phyloP scores from a whole-genome alignment of 352 stramenopile species.

The Detonula confervacea region DNA sequence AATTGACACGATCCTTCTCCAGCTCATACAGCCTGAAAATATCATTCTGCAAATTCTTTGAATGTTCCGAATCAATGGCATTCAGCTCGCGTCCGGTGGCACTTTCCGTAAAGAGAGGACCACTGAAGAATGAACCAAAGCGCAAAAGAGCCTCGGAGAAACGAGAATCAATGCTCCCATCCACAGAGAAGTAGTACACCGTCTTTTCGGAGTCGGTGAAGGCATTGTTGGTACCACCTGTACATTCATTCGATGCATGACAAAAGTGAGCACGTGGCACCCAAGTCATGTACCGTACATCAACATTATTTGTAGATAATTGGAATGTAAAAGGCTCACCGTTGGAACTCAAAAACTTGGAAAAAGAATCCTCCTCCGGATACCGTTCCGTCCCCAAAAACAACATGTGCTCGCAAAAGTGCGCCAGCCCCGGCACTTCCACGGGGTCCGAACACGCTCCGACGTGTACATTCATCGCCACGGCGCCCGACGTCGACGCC shows the following conservation, averaged over 20 bases:
- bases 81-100: conserved; percentile 94
- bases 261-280: no score
- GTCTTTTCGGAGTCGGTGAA: conserved; percentile 96
- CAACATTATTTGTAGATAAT: no score
- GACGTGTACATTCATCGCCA: conserved; percentile 94
- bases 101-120: conserved; percentile 91
- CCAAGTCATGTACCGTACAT: no score
- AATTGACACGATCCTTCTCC: conserved; percentile 76
- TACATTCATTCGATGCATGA: no score
- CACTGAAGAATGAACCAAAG: conserved; percentile 96
- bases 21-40: conserved; percentile 86
- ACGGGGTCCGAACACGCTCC: conserved; percentile 90
- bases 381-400: conserved; percentile 97
- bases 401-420: conserved; percentile 93
- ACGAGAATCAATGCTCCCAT: conserved; percentile 66
- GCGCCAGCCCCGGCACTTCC: conserved; percentile 65
- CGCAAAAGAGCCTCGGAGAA: conserved; percentile 93
- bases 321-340: conserved; percentile 54
- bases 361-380: conserved; percentile 94
- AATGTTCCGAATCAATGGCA: conserved; percentile 96
- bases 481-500: conserved; percentile 90
- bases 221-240: conserved; percentile 91
- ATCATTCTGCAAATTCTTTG: conserved; percentile 97
- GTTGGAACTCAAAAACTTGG: conserved; percentile 91
- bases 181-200: conserved; percentile 97